phyloP scores from a whole-genome alignment of 148 eudicot species.

The Heliamphora exappendiculata region DNA sequence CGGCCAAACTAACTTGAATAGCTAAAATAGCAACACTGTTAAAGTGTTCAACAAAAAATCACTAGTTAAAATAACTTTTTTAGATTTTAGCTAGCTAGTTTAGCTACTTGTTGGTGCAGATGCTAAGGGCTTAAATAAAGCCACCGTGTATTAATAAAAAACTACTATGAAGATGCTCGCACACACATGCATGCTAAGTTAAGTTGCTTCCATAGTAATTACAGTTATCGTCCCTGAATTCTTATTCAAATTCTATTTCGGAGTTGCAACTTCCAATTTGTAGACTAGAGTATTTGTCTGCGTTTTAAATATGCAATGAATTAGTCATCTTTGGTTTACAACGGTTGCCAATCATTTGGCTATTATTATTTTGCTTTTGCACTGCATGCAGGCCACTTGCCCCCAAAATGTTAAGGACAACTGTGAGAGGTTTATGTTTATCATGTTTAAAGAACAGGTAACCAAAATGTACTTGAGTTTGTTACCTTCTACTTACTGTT shows the following conservation, averaged over 20 bases:
- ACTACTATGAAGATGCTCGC: neutral
- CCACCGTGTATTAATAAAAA: neutral
- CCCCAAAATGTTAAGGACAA: conserved; percentile 44
- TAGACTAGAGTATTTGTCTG: neutral
- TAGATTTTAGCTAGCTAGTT: too few species aligned
- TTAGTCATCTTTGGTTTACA: neutral
- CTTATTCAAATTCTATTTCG: neutral
- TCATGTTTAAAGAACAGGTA: conserved; percentile 63
- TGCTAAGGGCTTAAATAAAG: neutral
- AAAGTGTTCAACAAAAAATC: too few species aligned
- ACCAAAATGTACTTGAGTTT: neutral
- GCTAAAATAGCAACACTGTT: too few species aligned
- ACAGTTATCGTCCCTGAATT: neutral
- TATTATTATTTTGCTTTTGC: neutral
- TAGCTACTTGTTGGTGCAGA: too few species aligned
- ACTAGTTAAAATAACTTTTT: too few species aligned
- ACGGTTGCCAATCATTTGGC: neutral
- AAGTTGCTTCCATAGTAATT: neutral
- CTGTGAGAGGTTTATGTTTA: conserved; percentile 68
- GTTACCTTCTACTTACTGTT: neutral
- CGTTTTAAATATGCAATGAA: neutral
- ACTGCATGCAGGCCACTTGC: conserved; percentile 47
- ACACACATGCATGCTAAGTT: neutral
- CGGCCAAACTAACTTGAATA: too few species aligned
- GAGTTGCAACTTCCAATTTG: neutral